A percentile compares a stretch with the other conserved stretches of the same genome.
Evolutionary conservation across 148 eudicot species (phyloP).

Genomic region (Selenicereus undatus): DNA sequence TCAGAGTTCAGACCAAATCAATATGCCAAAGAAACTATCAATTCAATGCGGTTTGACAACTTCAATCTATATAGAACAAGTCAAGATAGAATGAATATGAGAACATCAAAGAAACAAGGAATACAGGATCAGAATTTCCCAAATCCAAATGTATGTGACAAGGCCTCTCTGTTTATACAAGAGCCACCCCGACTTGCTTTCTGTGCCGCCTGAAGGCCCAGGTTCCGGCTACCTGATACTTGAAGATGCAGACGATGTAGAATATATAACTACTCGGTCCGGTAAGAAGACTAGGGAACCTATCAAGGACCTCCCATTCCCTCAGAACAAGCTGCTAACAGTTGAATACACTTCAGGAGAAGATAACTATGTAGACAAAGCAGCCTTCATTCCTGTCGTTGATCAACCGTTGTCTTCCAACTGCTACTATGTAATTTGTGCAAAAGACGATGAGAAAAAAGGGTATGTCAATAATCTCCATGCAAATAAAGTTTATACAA

Average conservation of each 20-base stretch:
- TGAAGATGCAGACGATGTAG: conserved; percentile 52
- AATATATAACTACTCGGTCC: conserved; percentile 35
- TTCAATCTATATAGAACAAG: too few species aligned
- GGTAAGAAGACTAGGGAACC: conserved; percentile 23
- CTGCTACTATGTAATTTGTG: conserved; percentile 35
- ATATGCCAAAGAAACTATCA: too few species aligned
- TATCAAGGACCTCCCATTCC: conserved; percentile 35
- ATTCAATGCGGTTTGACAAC: too few species aligned
- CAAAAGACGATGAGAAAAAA: conserved; percentile 27
- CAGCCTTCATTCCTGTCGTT: conserved; percentile 44
- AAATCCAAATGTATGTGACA: conserved; percentile 44
- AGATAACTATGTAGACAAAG: not conserved
- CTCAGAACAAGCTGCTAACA: conserved; percentile 48
- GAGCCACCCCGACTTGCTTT: conserved; percentile 36
- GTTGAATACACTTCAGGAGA: conserved; percentile 8
- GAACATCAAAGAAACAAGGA: too few species aligned
- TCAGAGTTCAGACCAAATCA: too few species aligned
- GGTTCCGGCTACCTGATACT: conserved; percentile 49
- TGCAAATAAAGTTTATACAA: not conserved
- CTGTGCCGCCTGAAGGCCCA: conserved; percentile 24
- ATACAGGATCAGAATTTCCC: not conserved
- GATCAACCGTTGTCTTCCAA: conserved; percentile 43
- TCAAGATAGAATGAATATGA: too few species aligned
- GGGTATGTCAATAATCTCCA: conserved; percentile 35
- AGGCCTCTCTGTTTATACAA: conserved; percentile 43